Conservation (phyloP, 2,329 filamentous ascomycete genomes). For the Fusarium chlamydosporum region DNA sequence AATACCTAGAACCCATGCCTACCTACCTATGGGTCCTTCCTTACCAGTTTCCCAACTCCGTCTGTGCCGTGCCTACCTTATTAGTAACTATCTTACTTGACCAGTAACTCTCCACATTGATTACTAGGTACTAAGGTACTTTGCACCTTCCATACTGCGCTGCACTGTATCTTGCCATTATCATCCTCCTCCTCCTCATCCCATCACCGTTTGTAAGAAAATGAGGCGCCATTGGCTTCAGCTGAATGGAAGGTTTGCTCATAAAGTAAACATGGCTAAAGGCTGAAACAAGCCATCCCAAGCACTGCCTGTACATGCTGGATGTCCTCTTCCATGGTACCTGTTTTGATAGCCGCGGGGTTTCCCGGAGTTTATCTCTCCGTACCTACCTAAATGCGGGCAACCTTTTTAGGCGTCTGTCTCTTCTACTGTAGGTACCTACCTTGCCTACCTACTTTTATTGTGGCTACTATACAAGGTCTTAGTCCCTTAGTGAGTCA, state of each 20-base stretch:
- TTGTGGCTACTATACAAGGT: background rate
- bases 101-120: slow-evolving; percentile 1
- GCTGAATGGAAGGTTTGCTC: background rate
- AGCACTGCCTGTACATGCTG: background rate
- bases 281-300: slow-evolving; percentile 25
- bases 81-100: too few species aligned
- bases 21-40: slow-evolving; percentile 8
- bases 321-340: background rate
- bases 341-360: slow-evolving; percentile 20
- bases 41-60: background rate
- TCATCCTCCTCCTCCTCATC: background rate
- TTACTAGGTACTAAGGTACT: background rate
- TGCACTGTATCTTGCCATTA: background rate
- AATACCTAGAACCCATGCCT: background rate
- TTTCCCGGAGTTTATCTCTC: slow-evolving; percentile 33
- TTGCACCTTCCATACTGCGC: background rate
- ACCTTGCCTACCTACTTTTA: too few species aligned
- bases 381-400: slow-evolving; percentile 25
- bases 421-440: background rate
- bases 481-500: background rate
- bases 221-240: slow-evolving; percentile 3
- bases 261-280: background rate
- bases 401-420: slow-evolving; percentile 29
- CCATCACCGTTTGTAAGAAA: background rate
- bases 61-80: too few species aligned